Evolutionary conservation across 1,284 basidiomycete genomes (phyloP).

Genomic region (Coniferiporia sulphurascens): DNA sequence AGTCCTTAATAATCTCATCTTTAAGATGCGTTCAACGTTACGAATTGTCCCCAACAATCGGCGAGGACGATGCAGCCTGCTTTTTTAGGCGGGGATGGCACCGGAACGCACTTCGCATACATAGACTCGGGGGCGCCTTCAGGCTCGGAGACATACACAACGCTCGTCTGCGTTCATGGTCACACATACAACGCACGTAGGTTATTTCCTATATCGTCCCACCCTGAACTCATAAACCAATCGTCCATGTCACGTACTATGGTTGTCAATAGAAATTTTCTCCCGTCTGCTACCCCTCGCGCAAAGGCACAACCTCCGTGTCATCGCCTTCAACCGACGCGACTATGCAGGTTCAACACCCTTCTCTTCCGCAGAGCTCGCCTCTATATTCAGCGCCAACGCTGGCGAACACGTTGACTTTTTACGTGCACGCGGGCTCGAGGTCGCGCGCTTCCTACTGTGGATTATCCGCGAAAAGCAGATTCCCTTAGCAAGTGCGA

Average conservation of each 20-base stretch:
- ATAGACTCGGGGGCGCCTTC: conserved; percentile 14
- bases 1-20: no score
- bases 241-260: no score
- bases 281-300: conserved; percentile 18
- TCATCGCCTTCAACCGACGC: conserved; percentile 23
- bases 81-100: not conserved
- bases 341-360: conserved; percentile 25
- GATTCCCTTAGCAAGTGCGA: conserved; percentile 5
- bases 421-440: conserved; percentile 17
- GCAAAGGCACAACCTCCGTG: conserved; percentile 21
- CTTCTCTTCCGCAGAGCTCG: conserved; percentile 20
- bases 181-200: conserved; percentile 16
- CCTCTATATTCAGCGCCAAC: conserved; percentile 6
- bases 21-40: no score
- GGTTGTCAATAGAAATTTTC: conserved; percentile 12
- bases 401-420: conserved; percentile 11
- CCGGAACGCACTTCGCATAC: conserved; percentile 12
- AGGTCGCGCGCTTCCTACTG: conserved; percentile 19
- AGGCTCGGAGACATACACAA: conserved; percentile 9
- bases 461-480: conserved; percentile 13
- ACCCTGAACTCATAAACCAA: not conserved
- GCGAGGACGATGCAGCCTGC: conserved; percentile 3
- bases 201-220: not conserved
- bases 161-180: conserved; percentile 17
- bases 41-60: no score